Percentiles rank a stretch among this genome's conserved stretches.
Conservation (phyloP, 768 basidiomycete genomes). For the Termitomyces sp. region DNA sequence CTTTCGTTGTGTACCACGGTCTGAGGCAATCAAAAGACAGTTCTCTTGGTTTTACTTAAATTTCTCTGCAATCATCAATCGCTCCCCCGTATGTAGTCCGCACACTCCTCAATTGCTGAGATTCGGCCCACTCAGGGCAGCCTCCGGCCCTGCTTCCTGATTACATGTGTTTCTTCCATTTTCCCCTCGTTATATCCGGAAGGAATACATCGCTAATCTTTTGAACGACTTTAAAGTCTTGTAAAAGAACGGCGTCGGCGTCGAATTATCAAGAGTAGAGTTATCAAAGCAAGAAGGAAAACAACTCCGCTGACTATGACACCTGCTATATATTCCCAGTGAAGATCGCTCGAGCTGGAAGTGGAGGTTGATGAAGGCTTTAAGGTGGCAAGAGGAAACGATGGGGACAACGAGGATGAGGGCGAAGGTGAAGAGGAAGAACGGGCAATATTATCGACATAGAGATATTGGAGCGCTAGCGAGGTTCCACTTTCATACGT, state of each 20-base stretch:
- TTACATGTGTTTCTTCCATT: neutral
- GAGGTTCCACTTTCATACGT: conserved; percentile 16
- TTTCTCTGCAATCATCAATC: too few species aligned
- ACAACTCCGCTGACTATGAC: neutral
- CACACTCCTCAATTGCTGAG: too few species aligned
- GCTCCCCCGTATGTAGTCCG: too few species aligned
- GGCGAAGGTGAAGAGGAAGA: neutral
- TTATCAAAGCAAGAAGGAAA: neutral
- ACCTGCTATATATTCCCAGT: neutral
- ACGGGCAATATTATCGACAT: neutral
- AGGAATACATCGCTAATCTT: neutral
- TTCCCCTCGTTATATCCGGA: conserved; percentile 3
- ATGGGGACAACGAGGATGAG: too few species aligned
- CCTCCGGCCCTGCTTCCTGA: conserved; percentile 1
- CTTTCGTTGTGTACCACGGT: too few species aligned
- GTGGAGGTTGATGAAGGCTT: neutral
- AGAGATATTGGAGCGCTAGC: conserved; percentile 14
- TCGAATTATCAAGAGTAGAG: neutral
- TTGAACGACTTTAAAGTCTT: too few species aligned
- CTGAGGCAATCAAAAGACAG: too few species aligned
- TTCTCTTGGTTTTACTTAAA: too few species aligned
- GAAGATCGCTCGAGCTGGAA: neutral
- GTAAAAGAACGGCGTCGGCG: neutral
- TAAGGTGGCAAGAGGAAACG: too few species aligned
- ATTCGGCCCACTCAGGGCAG: too few species aligned